Evolutionary conservation across 2,329 filamentous ascomycete species (phyloP).

Genomic region (Cercospora sesami): DNA sequence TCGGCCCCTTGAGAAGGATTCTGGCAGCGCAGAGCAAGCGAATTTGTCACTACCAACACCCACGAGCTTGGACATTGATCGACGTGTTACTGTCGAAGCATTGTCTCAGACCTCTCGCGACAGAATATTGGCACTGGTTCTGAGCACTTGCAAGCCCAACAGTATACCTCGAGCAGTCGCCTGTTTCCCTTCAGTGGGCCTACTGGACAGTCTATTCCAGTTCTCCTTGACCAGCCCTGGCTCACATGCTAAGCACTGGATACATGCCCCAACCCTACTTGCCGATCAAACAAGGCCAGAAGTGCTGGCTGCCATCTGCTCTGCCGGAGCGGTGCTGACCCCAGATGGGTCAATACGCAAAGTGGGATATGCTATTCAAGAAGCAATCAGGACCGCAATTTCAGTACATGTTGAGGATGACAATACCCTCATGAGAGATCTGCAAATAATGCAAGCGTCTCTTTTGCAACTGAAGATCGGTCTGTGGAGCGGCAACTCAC

Average conservation of each 20-base stretch:
- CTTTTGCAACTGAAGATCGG: conserved; percentile 55
- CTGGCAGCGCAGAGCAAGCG: conserved; percentile 38
- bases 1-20: conserved; percentile 42
- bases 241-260: conserved; percentile 59
- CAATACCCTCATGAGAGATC: conserved; percentile 53
- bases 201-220: conserved; percentile 62
- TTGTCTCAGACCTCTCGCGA: conserved; percentile 52
- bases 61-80: conserved; percentile 42
- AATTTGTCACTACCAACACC: conserved; percentile 45
- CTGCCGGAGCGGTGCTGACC: conserved; percentile 61
- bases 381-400: conserved; percentile 47
- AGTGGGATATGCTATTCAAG: conserved; percentile 58
- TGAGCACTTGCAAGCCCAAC: conserved; percentile 58
- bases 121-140: conserved; percentile 62
- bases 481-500: conserved; percentile 60
- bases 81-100: conserved; percentile 46
- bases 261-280: conserved; percentile 62
- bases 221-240: conserved; percentile 60
- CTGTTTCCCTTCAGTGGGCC: conserved; percentile 62
- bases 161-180: conserved; percentile 55
- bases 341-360: conserved; percentile 60
- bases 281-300: conserved; percentile 59
- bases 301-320: conserved; percentile 60
- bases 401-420: conserved; percentile 50
- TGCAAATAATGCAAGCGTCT: conserved; percentile 55